Conservation (phyloP, 108 stramenopile species). For the Mediolabrus comicus region DNA sequence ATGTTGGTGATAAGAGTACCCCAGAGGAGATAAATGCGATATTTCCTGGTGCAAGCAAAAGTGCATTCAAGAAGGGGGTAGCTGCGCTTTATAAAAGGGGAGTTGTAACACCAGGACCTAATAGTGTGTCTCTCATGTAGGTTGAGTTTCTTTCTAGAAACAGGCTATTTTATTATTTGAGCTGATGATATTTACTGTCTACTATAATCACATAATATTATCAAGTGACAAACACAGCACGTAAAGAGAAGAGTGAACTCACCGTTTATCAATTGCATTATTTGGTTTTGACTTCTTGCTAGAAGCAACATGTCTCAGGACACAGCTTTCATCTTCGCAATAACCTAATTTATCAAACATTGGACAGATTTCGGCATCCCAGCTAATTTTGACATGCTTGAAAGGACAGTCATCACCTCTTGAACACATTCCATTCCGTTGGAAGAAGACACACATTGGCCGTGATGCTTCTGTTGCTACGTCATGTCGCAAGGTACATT, state of each 20-base stretch:
- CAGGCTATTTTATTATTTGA: neutral
- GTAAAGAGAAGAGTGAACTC: neutral
- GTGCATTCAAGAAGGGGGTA: conserved; percentile 58
- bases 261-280: neutral
- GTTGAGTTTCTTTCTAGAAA: neutral
- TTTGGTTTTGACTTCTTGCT: conserved; percentile 4
- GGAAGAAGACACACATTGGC: conserved; percentile 82
- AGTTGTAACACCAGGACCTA: conserved; percentile 54
- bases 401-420: conserved; percentile 71
- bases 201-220: neutral
- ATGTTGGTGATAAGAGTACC: conserved; percentile 75
- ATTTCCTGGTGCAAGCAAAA: conserved; percentile 72
- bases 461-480: conserved; percentile 63
- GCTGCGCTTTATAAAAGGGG: conserved; percentile 67
- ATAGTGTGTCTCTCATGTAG: conserved; percentile 52
- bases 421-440: conserved; percentile 72
- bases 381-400: conserved; percentile 72
- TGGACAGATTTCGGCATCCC: conserved; percentile 62
- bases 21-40: conserved; percentile 66
- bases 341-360: conserved; percentile 60
- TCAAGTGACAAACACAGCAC: neutral
- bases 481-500: conserved; percentile 72
- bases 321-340: conserved; percentile 60
- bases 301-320: conserved; percentile 46
- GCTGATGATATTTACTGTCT: no score